Conservation (phyloP, 2,329 filamentous ascomycete species). For the Penicillium sp. region DNA sequence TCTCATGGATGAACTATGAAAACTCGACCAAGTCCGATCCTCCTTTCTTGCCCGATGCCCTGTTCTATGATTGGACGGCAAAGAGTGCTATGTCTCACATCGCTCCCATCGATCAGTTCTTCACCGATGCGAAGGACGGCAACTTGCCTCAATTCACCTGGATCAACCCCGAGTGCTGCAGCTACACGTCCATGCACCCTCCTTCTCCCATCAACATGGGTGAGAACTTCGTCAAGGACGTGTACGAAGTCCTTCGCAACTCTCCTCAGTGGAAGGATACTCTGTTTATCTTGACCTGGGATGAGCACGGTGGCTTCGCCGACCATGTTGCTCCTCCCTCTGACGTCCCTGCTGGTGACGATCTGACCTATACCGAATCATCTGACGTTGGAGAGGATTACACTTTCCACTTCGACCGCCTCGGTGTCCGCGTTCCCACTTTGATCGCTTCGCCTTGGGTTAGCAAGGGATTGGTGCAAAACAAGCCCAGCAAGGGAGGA, state of each 20-base stretch:
- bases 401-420: slow-evolving; percentile 30
- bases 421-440: slow-evolving; percentile 31
- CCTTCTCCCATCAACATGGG: slow-evolving; percentile 42
- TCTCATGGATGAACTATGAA: slow-evolving; percentile 47
- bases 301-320: slow-evolving; percentile 46
- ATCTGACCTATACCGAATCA: slow-evolving; percentile 31
- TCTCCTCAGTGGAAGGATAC: slow-evolving; percentile 46
- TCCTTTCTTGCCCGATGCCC: slow-evolving; percentile 9
- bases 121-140: slow-evolving; percentile 42
- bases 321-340: slow-evolving; percentile 45
- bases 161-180: slow-evolving; percentile 49
- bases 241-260: slow-evolving; percentile 43
- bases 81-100: slow-evolving; percentile 33
- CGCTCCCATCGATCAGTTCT: slow-evolving; percentile 40
- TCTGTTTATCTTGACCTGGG: slow-evolving; percentile 45
- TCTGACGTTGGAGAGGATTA: slow-evolving; percentile 25
- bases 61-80: slow-evolving; percentile 35
- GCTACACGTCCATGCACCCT: slow-evolving; percentile 46
- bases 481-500: slow-evolving; percentile 29
- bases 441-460: slow-evolving; percentile 40
- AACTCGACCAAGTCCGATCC: slow-evolving; percentile 34
- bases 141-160: slow-evolving; percentile 44
- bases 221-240: slow-evolving; percentile 43
- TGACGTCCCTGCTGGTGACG: slow-evolving; percentile 37
- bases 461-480: slow-evolving; percentile 38